Evolutionary conservation across 805 yeast species (phyloP).

Genomic region (Nakazawaea siamensis): DNA sequence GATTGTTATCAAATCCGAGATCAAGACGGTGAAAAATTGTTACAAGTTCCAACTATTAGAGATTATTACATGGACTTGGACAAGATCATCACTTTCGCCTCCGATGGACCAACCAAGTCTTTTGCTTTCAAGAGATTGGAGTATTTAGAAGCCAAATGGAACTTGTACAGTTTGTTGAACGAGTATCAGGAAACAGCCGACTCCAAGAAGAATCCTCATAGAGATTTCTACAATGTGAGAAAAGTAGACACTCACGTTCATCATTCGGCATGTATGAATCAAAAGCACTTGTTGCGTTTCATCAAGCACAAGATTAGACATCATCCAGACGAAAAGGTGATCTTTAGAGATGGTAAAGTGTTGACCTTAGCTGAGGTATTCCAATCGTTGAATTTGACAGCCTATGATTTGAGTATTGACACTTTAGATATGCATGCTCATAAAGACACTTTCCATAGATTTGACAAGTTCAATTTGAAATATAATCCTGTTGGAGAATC

Average conservation of each 20-base stretch:
- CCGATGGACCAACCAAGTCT: constrained; percentile 95
- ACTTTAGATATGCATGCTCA: constrained; percentile 99
- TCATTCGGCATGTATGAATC: constrained; percentile 99
- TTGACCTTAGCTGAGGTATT: constrained; percentile 86
- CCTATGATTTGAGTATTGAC: constrained; percentile 92
- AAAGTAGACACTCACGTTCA: constrained; percentile 98
- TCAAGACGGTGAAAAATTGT: constrained; percentile 26
- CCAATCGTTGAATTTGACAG: constrained; percentile 81
- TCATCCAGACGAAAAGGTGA: constrained; percentile 80
- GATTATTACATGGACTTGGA: constrained; percentile 85
- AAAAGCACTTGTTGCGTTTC: constrained; percentile 88
- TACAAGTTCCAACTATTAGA: constrained; percentile 69
- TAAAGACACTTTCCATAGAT: constrained; percentile 94
- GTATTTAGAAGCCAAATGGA: constrained; percentile 95
- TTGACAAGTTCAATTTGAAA: constrained; percentile 93
- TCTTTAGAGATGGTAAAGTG: constrained; percentile 85
- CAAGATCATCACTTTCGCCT: constrained; percentile 60
- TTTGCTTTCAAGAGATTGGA: constrained; percentile 92
- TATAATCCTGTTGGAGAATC: constrained; percentile 99
- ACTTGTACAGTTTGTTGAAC: constrained; percentile 76
- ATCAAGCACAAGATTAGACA: constrained; percentile 92
- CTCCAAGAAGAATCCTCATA: constrained; percentile 88
- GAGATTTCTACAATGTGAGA: constrained; percentile 94
- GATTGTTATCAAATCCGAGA: constrained; percentile 54
- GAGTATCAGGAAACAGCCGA: constrained; percentile 90